phyloP scores from a whole-genome alignment of 1,284 basidiomycete species.

The Somion occarium region DNA sequence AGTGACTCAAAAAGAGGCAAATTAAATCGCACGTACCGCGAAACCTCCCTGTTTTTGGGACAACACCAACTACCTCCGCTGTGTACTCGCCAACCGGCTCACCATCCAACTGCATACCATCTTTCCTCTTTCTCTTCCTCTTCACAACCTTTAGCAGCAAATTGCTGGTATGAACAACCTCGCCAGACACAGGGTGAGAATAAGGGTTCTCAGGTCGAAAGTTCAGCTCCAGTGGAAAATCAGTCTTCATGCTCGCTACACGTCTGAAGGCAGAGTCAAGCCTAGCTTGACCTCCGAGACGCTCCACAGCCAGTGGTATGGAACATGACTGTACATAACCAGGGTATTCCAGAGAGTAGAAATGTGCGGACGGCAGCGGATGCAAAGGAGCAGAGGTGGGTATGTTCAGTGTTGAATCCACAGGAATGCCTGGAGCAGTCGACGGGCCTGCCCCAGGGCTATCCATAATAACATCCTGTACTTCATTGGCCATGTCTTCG shows the following conservation, averaged over 20 bases:
- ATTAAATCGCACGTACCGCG: slow-evolving; percentile 74
- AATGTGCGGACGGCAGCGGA: slow-evolving; percentile 55
- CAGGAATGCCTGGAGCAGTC: neutral
- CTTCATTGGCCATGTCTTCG: neutral
- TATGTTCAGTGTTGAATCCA: neutral
- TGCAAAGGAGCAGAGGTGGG: slow-evolving; percentile 10
- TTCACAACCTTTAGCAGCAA: slow-evolving; percentile 79
- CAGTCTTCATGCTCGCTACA: slow-evolving; percentile 41
- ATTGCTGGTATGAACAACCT: slow-evolving; percentile 71
- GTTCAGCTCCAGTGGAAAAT: slow-evolving; percentile 68
- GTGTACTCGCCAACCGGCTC: slow-evolving; percentile 70
- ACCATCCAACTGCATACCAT: slow-evolving; percentile 18
- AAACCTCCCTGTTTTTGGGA: slow-evolving; percentile 84
- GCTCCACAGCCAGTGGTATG: slow-evolving; percentile 55
- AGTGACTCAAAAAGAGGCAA: neutral
- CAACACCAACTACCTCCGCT: slow-evolving; percentile 70
- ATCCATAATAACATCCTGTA: slow-evolving; percentile 15
- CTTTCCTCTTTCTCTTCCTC: slow-evolving; percentile 46
- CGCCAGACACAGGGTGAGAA: slow-evolving; percentile 78
- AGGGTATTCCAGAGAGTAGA: slow-evolving; percentile 86
- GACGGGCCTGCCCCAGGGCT: slow-evolving; percentile 12
- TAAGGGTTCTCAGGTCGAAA: slow-evolving; percentile 71
- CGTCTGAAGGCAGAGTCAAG: slow-evolving; percentile 75
- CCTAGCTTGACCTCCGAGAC: slow-evolving; percentile 62
- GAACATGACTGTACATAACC: slow-evolving; percentile 72